A percentile compares a stretch with the other conserved stretches of the same genome.
Evolutionary conservation across 345 rosid species (phyloP).

Genomic region (Eucalyptus fibrosa): DNA sequence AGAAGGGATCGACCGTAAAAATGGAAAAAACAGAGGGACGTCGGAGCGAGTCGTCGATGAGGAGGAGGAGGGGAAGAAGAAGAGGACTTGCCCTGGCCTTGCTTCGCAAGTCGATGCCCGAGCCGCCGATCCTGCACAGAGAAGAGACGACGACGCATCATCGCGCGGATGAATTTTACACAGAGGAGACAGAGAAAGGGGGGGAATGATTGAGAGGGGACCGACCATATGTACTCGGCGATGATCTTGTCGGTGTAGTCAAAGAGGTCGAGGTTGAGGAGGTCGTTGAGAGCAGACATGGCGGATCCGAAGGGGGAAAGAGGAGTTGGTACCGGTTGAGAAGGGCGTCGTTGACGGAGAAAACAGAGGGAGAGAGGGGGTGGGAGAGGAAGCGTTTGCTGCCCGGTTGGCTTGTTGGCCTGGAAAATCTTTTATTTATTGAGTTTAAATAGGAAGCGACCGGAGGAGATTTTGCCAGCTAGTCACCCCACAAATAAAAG

Average conservation of each 20-base stretch:
- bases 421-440: neutral
- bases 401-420: neutral
- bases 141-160: neutral
- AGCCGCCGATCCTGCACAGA: constrained; percentile 54
- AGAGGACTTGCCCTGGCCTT: constrained; percentile 41
- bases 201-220: neutral
- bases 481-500: neutral
- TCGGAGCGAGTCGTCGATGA: no score
- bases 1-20: neutral
- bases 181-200: neutral
- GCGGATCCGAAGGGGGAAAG: neutral
- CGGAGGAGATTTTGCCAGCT: neutral
- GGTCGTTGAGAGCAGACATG: constrained; percentile 23
- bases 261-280: constrained; percentile 52
- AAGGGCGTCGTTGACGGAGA: neutral
- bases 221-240: constrained; percentile 74
- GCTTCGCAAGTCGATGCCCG: constrained; percentile 69
- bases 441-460: neutral
- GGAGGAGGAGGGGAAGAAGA: neutral
- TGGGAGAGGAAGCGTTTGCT: neutral
- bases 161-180: neutral
- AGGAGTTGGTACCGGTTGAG: neutral
- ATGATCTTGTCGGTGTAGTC: constrained; percentile 50
- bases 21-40: neutral
- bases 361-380: neutral